A percentile compares a stretch with the other conserved stretches of the same genome.
Conservation (phyloP, 495 filamentous ascomycete species). For the Cudoniella acicularis region DNA sequence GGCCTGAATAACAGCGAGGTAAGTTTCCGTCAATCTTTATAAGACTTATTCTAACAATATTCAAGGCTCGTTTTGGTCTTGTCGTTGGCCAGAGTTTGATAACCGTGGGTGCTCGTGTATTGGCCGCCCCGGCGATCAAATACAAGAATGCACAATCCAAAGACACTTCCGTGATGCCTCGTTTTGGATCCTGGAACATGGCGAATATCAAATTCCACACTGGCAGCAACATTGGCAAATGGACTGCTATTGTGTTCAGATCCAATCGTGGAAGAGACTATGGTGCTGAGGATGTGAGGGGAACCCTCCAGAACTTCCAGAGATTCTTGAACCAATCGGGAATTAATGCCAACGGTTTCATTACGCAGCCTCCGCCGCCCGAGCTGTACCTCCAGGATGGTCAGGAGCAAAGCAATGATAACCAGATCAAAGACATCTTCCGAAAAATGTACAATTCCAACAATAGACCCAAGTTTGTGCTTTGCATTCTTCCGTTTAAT, state of each 20-base stretch:
- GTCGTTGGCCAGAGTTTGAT: constrained; percentile 50
- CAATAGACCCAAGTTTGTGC: constrained; percentile 46
- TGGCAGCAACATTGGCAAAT: constrained; percentile 30
- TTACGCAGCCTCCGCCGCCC: background rate
- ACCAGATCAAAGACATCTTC: constrained; percentile 15
- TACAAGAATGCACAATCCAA: constrained; percentile 37
- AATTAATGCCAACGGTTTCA: constrained; percentile 34
- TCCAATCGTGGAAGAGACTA: constrained; percentile 3
- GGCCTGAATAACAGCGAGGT: constrained; percentile 36
- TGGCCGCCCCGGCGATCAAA: constrained; percentile 48
- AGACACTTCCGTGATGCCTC: constrained; percentile 18
- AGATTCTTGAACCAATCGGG: constrained; percentile 33
- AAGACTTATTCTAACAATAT: constrained; percentile 18
- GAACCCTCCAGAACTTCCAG: constrained; percentile 29
- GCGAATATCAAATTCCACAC: constrained; percentile 39
- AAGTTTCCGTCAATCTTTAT: constrained; percentile 15
- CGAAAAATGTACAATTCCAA: background rate
- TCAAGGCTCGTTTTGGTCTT: constrained; percentile 52
- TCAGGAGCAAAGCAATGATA: constrained; percentile 15
- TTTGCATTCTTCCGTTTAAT: constrained; percentile 57
- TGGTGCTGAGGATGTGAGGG: constrained; percentile 6
- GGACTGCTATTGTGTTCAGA: constrained; percentile 28
- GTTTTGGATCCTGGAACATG: constrained; percentile 57
- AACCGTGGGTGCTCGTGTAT: constrained; percentile 60
- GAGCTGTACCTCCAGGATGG: constrained; percentile 8